Percentiles rank a stretch among this genome's conserved stretches.
Evolutionary conservation across 2,329 filamentous ascomycete species (phyloP).

Genomic region (Knoxdaviesia capensis): DNA sequence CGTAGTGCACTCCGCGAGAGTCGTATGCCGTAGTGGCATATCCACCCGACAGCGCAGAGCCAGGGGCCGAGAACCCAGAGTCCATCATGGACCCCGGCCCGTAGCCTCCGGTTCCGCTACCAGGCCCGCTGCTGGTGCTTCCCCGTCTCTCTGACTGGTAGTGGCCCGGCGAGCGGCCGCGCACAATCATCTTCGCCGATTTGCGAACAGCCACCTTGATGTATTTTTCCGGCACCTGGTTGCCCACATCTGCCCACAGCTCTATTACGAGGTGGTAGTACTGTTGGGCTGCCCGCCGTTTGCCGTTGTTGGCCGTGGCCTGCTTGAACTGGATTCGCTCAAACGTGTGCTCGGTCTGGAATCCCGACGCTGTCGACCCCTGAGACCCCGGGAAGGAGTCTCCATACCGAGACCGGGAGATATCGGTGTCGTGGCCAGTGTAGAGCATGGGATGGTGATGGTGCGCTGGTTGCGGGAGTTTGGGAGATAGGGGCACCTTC

Average conservation of each 20-base stretch:
- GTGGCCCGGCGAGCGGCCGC: slow-evolving; percentile 63
- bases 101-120: slow-evolving; percentile 41
- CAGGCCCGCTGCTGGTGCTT: slow-evolving; percentile 47
- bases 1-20: slow-evolving; percentile 16
- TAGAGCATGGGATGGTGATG: slow-evolving; percentile 28
- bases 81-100: slow-evolving; percentile 18
- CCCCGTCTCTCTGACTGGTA: slow-evolving; percentile 52
- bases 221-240: slow-evolving; percentile 29
- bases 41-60: too few species aligned
- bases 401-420: slow-evolving; percentile 3
- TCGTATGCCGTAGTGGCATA: too few species aligned
- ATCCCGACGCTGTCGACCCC: slow-evolving; percentile 12
- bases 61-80: slow-evolving; percentile 15
- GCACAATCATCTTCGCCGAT: slow-evolving; percentile 72
- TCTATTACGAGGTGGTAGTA: slow-evolving; percentile 86
- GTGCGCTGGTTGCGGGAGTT: slow-evolving; percentile 30
- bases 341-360: slow-evolving; percentile 42
- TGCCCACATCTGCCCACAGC: slow-evolving; percentile 49
- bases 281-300: slow-evolving; percentile 73
- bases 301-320: slow-evolving; percentile 85
- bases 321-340: slow-evolving; percentile 91
- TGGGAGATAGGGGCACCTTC: slow-evolving; percentile 46
- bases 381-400: slow-evolving; percentile 5
- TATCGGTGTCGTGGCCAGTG: slow-evolving; percentile 12
- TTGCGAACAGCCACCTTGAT: slow-evolving; percentile 52